A percentile compares a stretch with the other conserved stretches of the same genome.
Conservation (phyloP, 371 early-diverging fungal genomes). For the Rhizopus sp. region DNA sequence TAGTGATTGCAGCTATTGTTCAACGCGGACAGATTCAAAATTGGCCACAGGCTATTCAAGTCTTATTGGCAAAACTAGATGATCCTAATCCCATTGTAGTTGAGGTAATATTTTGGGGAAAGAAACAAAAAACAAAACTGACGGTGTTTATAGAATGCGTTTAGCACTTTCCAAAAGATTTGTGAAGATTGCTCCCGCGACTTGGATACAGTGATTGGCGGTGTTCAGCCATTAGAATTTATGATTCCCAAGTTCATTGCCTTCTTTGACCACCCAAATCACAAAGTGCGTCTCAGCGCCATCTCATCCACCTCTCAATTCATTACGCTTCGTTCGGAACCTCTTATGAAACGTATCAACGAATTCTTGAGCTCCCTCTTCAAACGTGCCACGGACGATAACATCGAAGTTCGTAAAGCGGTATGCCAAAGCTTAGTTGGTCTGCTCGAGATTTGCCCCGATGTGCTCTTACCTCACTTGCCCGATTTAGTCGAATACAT, state of each 20-base stretch:
- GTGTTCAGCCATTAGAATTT: constrained; percentile 73
- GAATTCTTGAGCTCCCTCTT: constrained; percentile 81
- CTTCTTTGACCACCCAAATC: constrained; percentile 75
- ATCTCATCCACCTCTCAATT: constrained; percentile 83
- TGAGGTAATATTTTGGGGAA: constrained; percentile 56
- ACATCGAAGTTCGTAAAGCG: constrained; percentile 79
- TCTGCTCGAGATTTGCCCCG: constrained; percentile 82
- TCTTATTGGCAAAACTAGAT: constrained; percentile 76
- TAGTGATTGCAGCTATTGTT: constrained; percentile 83
- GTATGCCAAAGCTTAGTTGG: constrained; percentile 94
- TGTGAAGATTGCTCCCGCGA: constrained; percentile 89
- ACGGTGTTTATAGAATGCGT: constrained; percentile 65
- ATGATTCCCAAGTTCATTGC: constrained; percentile 88
- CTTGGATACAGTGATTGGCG: constrained; percentile 71
- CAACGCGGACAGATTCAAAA: constrained; percentile 64
- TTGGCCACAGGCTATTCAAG: constrained; percentile 85
- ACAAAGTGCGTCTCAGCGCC: constrained; percentile 74
- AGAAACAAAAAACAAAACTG: neutral
- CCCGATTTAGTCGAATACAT: constrained; percentile 88
- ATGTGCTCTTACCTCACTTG: constrained; percentile 82
- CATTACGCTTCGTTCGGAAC: constrained; percentile 67
- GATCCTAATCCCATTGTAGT: constrained; percentile 68
- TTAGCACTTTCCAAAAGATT: constrained; percentile 85
- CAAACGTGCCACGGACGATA: constrained; percentile 76
- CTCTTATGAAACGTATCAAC: constrained; percentile 72